Evolutionary conservation across 108 stramenopile species (phyloP).

Genomic region (Poteriospumella lacustris): DNA sequence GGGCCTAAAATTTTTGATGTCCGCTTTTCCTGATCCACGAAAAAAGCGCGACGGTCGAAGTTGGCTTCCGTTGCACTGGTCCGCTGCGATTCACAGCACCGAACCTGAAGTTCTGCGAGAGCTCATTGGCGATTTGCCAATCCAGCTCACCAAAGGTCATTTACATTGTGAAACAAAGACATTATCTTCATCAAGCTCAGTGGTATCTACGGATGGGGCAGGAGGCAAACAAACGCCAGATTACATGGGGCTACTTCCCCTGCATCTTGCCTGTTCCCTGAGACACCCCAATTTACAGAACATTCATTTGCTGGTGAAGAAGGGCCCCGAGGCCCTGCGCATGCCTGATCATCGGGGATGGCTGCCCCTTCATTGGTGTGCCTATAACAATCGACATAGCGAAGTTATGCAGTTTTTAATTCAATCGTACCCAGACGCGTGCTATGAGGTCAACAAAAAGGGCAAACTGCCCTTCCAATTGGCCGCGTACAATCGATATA

Average conservation of each 20-base stretch:
- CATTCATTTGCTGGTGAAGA: not conserved
- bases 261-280: not conserved
- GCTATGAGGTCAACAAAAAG: not conserved
- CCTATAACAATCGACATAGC: not conserved
- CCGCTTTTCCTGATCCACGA: not conserved
- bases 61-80: constrained; percentile 2
- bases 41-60: not conserved
- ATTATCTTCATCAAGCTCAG: not conserved
- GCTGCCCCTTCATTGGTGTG: not conserved
- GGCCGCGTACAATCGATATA: not conserved
- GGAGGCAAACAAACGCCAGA: not conserved
- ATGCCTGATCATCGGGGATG: not conserved
- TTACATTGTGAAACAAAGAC: not conserved
- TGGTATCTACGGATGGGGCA: not conserved
- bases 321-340: not conserved
- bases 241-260: not conserved
- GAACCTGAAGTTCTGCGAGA: not conserved
- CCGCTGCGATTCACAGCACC: not conserved
- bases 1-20: not conserved
- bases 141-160: constrained; percentile 1
- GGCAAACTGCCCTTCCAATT: not conserved
- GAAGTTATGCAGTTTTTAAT: not conserved
- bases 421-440: not conserved
- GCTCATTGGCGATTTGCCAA: not conserved
- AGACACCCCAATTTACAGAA: not conserved